phyloP scores from a whole-genome alignment of 23 red algal genomes.

The Pyropia haitanensis region DNA sequence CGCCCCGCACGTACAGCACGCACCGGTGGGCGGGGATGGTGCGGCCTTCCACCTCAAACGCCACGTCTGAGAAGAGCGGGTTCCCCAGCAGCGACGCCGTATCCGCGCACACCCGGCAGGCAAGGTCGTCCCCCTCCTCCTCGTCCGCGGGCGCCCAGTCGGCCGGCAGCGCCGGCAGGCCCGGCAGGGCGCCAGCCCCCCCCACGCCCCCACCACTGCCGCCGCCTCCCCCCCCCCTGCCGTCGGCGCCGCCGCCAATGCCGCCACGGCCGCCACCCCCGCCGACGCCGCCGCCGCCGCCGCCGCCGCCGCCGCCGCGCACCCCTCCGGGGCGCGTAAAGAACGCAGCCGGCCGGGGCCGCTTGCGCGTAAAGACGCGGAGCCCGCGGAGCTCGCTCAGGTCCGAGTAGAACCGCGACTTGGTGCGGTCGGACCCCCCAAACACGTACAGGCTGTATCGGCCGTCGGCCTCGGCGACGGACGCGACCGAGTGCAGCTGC shows the following conservation, averaged over 20 bases:
- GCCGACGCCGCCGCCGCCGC: too few species aligned
- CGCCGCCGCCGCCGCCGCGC: too few species aligned
- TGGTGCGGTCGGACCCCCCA: constrained; percentile 73
- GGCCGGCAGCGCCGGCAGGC: too few species aligned
- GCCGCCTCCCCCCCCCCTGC: not conserved
- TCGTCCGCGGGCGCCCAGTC: too few species aligned
- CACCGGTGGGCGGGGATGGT: constrained; percentile 65
- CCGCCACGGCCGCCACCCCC: too few species aligned
- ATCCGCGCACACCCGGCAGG: constrained; percentile 31
- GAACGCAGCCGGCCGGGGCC: not conserved
- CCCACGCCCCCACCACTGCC: not conserved
- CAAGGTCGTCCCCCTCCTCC: not conserved
- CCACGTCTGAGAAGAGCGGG: constrained; percentile 66
- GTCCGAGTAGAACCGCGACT: constrained; percentile 77
- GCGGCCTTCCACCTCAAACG: constrained; percentile 58
- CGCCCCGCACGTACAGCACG: constrained; percentile 59
- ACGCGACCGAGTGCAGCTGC: constrained; percentile 60
- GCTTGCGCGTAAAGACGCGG: not conserved
- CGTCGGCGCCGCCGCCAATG: not conserved
- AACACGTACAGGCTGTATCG: constrained; percentile 57
- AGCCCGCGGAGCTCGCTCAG: constrained; percentile 60
- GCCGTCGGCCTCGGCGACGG: constrained; percentile 18
- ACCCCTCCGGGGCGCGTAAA: not conserved
- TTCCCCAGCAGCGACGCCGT: constrained; percentile 25
- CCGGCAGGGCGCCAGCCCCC: not conserved